These are phyloP conservation scores for Citrus medica DNA, from an alignment of 345 rosid genomes.

Conservation along the genomic window DNA sequence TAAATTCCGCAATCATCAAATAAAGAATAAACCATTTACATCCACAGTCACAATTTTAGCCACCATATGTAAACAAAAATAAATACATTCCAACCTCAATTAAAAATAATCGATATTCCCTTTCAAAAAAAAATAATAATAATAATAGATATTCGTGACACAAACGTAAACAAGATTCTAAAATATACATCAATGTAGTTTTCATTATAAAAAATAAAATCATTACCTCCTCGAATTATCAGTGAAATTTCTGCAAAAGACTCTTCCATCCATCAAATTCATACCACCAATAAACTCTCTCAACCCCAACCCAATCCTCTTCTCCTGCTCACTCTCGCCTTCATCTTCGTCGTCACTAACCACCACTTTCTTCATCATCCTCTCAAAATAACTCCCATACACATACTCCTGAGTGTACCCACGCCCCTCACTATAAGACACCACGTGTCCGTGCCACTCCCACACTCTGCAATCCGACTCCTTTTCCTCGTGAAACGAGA, in stretches of 20 bases:
- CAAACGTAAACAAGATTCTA: neutral
- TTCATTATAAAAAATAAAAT: neutral
- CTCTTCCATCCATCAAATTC: slow-evolving; percentile 9
- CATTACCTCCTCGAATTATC: slow-evolving; percentile 5
- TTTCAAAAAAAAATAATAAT: too few species aligned
- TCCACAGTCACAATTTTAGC: neutral
- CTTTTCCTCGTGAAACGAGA: slow-evolving; percentile 1
- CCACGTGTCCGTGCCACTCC: slow-evolving; percentile 19
- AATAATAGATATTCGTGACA: neutral
- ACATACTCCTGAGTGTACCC: slow-evolving; percentile 14
- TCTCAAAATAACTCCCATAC: slow-evolving; percentile 14
- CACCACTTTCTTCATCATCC: neutral
- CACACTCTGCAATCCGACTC: slow-evolving; percentile 11
- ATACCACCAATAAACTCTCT: neutral
- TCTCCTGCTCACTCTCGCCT: neutral
- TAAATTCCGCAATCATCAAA: neutral
- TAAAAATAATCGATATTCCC: neutral
- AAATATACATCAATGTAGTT: neutral
- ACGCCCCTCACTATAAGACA: neutral
- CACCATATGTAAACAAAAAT: neutral
- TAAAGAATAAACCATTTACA: neutral
- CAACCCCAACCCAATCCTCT: neutral
- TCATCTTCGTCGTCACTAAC: neutral
- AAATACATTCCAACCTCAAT: neutral
- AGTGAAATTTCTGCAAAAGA: neutral